Evolutionary conservation across 495 filamentous ascomycete genomes (phyloP).

Genomic region (Lentithecium fluviatile): DNA sequence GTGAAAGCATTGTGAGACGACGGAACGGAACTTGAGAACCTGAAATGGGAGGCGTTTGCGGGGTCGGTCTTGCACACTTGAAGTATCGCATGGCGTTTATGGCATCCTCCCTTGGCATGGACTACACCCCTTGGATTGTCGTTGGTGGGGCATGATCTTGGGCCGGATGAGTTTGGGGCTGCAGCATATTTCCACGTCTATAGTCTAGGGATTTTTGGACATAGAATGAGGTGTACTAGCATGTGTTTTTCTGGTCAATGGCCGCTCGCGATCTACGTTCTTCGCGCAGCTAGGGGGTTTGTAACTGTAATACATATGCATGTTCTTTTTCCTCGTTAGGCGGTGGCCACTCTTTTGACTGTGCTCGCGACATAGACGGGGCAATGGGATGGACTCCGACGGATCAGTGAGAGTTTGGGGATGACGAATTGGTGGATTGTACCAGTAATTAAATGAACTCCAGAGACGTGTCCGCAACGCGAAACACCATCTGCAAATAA

Average conservation of each 20-base stretch:
- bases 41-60: slow-evolving; percentile 2
- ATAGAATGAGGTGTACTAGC: slow-evolving; percentile 1
- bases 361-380: no score
- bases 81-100: background rate
- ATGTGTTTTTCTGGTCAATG: background rate
- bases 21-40: no score
- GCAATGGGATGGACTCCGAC: no score
- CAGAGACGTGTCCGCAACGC: no score
- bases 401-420: no score
- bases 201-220: slow-evolving; percentile 1
- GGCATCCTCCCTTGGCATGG: background rate
- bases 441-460: no score
- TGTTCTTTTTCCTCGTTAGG: background rate
- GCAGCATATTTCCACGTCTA: background rate
- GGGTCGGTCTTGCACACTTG: background rate
- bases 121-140: background rate
- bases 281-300: background rate
- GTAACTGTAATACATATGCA: slow-evolving; percentile 2
- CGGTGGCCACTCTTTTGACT: no score
- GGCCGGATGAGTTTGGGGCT: background rate
- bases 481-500: no score
- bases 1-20: background rate
- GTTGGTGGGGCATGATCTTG: background rate
- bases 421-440: no score
- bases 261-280: background rate